phyloP scores from a whole-genome alignment of 2,329 filamentous ascomycete species.

The Phialocephala sp. region DNA sequence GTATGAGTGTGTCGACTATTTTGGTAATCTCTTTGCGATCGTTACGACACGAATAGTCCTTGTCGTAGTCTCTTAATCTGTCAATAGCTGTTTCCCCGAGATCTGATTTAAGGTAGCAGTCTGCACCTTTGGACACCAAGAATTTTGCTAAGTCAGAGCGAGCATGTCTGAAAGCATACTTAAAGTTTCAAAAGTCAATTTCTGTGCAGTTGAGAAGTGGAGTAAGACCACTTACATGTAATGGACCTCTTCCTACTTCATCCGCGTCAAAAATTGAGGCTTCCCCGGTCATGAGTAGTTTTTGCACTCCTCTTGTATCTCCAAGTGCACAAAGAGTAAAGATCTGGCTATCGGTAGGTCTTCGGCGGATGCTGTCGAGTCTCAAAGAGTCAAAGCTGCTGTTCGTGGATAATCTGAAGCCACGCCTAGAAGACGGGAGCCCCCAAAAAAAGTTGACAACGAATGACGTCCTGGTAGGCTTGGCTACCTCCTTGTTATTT shows the following conservation, averaged over 20 bases:
- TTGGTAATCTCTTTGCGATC: background rate
- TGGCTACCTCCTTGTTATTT: background rate
- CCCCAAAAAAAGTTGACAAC: slow-evolving; percentile 15
- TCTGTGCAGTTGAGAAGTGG: background rate
- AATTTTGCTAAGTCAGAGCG: slow-evolving; percentile 4
- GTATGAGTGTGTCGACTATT: background rate
- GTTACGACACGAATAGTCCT: too few species aligned
- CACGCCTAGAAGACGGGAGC: slow-evolving; percentile 17
- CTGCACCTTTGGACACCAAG: slow-evolving; percentile 4
- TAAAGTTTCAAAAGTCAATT: background rate
- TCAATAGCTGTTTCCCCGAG: slow-evolving; percentile 6
- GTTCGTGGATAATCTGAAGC: slow-evolving; percentile 16
- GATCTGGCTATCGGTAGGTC: slow-evolving; percentile 8
- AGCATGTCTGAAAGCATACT: slow-evolving; percentile 11
- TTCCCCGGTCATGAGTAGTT: slow-evolving; percentile 13
- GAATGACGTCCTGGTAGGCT: background rate
- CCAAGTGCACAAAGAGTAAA: background rate
- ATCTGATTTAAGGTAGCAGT: slow-evolving; percentile 6
- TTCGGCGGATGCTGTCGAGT: slow-evolving; percentile 16
- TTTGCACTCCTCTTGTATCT: slow-evolving; percentile 13
- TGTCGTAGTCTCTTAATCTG: background rate
- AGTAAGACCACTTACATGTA: slow-evolving; percentile 19
- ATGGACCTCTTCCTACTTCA: background rate
- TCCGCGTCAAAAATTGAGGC: slow-evolving; percentile 25
- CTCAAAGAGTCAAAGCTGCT: slow-evolving; percentile 14